Evolutionary conservation across 805 yeast genomes (phyloP).

Genomic region (Debaryomyces prosopidis): DNA sequence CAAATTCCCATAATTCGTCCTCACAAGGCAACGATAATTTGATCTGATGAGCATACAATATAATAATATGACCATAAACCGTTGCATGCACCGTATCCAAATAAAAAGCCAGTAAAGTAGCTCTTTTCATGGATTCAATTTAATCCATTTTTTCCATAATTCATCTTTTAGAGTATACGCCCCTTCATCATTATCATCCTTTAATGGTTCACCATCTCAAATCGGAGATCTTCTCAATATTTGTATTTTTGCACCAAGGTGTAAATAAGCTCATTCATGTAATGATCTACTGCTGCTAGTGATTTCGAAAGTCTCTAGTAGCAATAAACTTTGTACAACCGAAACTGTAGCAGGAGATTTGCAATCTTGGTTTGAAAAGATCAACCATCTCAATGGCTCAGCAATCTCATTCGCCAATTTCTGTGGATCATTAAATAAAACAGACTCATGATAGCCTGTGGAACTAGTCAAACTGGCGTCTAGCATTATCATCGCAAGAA

Average conservation of each 20-base stretch:
- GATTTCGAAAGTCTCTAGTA: slow-evolving; percentile 75
- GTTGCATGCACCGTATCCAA: slow-evolving; percentile 38
- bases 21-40: slow-evolving; percentile 30
- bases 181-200: slow-evolving; percentile 23
- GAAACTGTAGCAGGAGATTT: slow-evolving; percentile 73
- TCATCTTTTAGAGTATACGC: slow-evolving; percentile 13
- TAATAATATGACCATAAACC: slow-evolving; percentile 30
- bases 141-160: slow-evolving; percentile 35
- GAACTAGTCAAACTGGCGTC: slow-evolving; percentile 49
- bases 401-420: slow-evolving; percentile 49
- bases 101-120: slow-evolving; percentile 33
- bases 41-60: slow-evolving; percentile 28
- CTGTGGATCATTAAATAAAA: slow-evolving; percentile 15
- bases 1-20: slow-evolving; percentile 28
- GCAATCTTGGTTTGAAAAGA: slow-evolving; percentile 67
- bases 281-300: slow-evolving; percentile 58
- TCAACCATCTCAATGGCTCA: slow-evolving; percentile 62
- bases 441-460: slow-evolving; percentile 18
- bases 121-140: slow-evolving; percentile 35
- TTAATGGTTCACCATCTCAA: slow-evolving; percentile 42
- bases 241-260: slow-evolving; percentile 67
- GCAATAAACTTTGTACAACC: slow-evolving; percentile 67
- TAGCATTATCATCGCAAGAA: slow-evolving; percentile 54
- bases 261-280: slow-evolving; percentile 81
- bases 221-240: slow-evolving; percentile 24